Conservation (phyloP, 331 rosid species). For the Quercus phellos region DNA sequence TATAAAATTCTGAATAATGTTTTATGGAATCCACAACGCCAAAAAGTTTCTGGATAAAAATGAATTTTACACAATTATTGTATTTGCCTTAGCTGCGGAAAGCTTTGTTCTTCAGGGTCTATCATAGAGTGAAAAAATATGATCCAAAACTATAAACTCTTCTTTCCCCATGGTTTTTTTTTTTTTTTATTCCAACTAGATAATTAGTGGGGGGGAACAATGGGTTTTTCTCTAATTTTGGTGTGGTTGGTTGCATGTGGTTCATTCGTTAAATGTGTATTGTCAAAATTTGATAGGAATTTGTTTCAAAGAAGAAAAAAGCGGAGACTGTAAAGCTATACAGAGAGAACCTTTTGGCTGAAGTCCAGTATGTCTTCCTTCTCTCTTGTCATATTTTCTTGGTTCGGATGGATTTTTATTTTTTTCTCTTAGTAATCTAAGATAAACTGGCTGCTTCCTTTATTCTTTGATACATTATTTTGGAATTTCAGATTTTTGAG, state of each 20-base stretch:
- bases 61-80: not conserved
- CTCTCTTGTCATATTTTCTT: not conserved
- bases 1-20: not conserved
- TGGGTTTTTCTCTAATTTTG: not conserved
- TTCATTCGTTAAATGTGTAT: not conserved
- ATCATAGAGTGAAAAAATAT: not conserved
- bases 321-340: conserved; percentile 21
- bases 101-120: not conserved
- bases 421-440: not conserved
- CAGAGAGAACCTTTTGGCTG: conserved; percentile 35
- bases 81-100: not conserved
- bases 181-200: not conserved
- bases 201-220: not conserved
- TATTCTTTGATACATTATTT: not conserved
- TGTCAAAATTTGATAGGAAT: conserved; percentile 36
- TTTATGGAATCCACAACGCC: not conserved
- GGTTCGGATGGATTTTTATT: not conserved
- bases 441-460: not conserved
- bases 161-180: no score
- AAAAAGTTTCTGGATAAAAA: not conserved
- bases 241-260: not conserved
- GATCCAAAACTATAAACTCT: not conserved
- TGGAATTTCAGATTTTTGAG: conserved; percentile 49
- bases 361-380: conserved; percentile 42
- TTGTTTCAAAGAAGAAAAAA: conserved; percentile 44